Evolutionary conservation across 164 flowering plant genomes (phyloP), one percentile per base, ranked within the genome.

Genomic region (Malania oleifera): DNA sequence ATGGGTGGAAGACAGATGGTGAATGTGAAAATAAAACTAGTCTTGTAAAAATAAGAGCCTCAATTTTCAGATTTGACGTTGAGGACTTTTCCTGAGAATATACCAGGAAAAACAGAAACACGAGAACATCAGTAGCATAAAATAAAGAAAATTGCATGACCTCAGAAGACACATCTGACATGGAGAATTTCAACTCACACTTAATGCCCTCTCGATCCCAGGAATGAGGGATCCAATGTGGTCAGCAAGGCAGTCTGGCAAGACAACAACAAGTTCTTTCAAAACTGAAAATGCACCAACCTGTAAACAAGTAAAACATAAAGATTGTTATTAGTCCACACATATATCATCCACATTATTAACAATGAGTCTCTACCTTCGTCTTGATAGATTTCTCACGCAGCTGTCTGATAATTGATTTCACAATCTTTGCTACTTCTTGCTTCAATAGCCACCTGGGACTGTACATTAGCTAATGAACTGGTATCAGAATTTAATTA

Each of bases 201-300:
- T 87, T 52, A 95, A 64, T 39, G 99, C 93, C 63, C 87, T 95
- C 65, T 91, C 95, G 73, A 91, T 91, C 67, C 99, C 96, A 59
- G 95, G 81, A 63, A 89, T 81, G 20, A 95, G 89, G 23, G 95
- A 80, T 40, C 99, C 97, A 72, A 95, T 81, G 56, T 91, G 96
- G 43, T 91, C 99, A 9, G 93, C 83, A 49, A 95, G 86, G 70
- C 95, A 95, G 67, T 95, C 88, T 23, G 99, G 99, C 77, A 95
- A 74, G 65, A 95, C 97, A 66, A 81, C 81, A 25, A 95, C 99
- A 54, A 95, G 95, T 66, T 95, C 99, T 76, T 83, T 95, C 63
- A 95, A 62, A 57, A 95, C 91, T 38, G 99, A 88, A 72, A 91
- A 91, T 47, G 96, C 96, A 63, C 97, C 97, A 79, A 95, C 93